Evolutionary conservation across 306 rosid genomes (phyloP), one percentile per base, ranked within the genome.

Genomic region (Gynostemma pentaphyllum): DNA sequence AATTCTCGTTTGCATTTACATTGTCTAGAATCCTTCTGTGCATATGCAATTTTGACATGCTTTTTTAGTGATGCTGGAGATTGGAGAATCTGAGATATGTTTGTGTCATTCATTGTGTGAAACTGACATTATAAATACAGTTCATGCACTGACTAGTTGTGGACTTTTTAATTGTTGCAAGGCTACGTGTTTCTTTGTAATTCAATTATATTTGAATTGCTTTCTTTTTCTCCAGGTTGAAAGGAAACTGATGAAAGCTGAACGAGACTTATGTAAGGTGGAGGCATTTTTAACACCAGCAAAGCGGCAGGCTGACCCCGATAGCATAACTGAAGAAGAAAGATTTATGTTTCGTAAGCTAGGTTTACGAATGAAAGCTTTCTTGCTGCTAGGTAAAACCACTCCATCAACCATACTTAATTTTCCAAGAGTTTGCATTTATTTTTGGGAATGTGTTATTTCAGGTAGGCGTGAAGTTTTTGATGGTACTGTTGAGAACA

Each of bases 321-420:
- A 84, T 36, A 92, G 96, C 81, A 81, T 92, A 77, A 82, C 90
- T 50, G 95, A 88, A 16, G 99, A 92, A 76, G 99, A 92, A 88
- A 88, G 99, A 68, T 92, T 88, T 74, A 92, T 92, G 99, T 92
- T 92, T 80, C 95, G 88, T 71, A 92, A 92, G 84, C 79, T 92
- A 69, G 99, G 99, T 55, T 73, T 92, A 82, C 78, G 87, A 71
- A 88, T 92, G 99, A 92, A 88, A 78, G 99, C 99, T 74, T 92
- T 88, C 85, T 81, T 88, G 81, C 94, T 88, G 66, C 86, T 92
- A 11, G 99, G 99, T 92, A 88, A 30, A 72, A 81, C 27, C 70
- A 51, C 68, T 68, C 67, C 54, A 40, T 60, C 66, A 52, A 45
- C 15, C 53, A 37, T 28, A 56, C 39, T 70, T 64, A 23, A 41